A percentile compares a stretch with the other conserved stretches of the same genome.
These are phyloP conservation scores for Jackrogersella minutella DNA, from an alignment of 495 filamentous ascomycete genomes.

Conservation along the genomic window DNA sequence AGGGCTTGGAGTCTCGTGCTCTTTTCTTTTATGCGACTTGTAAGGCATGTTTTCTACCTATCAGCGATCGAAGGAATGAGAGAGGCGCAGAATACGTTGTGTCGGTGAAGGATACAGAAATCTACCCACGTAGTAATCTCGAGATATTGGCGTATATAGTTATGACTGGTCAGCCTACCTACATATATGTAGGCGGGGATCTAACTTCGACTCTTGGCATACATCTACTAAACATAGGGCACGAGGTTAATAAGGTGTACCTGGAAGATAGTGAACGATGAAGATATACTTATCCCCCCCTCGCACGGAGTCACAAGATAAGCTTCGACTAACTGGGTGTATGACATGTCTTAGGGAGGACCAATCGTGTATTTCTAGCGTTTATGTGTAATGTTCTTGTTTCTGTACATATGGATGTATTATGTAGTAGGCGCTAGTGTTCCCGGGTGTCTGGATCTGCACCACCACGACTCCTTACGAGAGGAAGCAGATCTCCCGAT, in stretches of 20 bases:
- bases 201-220: slow-evolving; percentile 21
- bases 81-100: background rate
- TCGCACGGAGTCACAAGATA: background rate
- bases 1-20: slow-evolving; percentile 2
- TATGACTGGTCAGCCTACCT: background rate
- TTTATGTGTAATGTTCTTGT: slow-evolving; percentile 5
- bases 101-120: background rate
- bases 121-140: background rate
- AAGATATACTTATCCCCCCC: background rate
- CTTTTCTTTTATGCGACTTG: background rate
- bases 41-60: no score
- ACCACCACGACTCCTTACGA: slow-evolving; percentile 8
- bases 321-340: background rate
- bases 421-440: background rate
- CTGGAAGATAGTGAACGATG: background rate
- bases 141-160: background rate
- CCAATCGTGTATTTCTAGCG: slow-evolving; percentile 18
- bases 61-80: background rate
- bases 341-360: slow-evolving; percentile 18
- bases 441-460: slow-evolving; percentile 23
- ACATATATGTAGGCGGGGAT: slow-evolving; percentile 21
- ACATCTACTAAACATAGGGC: background rate
- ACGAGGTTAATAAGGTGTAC: background rate
- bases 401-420: background rate
- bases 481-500: slow-evolving; percentile 35